Evolutionary conservation across 192 early-diverging fungal species (phyloP).

Genomic region (Backusella mclennaniae): DNA sequence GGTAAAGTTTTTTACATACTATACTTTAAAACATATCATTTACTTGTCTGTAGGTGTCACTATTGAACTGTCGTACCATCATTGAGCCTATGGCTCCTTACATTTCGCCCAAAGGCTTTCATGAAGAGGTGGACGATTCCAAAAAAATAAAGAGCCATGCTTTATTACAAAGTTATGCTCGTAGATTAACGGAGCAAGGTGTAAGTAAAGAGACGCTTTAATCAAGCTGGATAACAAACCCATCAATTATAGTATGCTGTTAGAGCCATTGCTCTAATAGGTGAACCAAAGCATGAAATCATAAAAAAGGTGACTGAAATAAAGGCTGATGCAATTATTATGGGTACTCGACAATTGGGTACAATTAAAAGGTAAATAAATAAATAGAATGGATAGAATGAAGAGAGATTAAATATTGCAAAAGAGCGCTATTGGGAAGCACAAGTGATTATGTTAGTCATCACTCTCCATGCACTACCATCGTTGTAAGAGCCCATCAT

Average conservation of each 20-base stretch:
- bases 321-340: constrained; percentile 51
- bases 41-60: neutral
- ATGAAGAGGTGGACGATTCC: constrained; percentile 21
- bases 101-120: constrained; percentile 18
- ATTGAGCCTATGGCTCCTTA: constrained; percentile 26
- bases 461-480: constrained; percentile 35
- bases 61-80: constrained; percentile 16
- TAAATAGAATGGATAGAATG: neutral
- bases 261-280: constrained; percentile 53
- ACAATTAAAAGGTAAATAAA: constrained; percentile 38
- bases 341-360: constrained; percentile 62
- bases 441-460: constrained; percentile 49
- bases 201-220: neutral
- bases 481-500: constrained; percentile 28
- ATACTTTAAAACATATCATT: neutral
- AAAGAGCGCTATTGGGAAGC: constrained; percentile 44
- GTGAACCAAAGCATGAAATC: constrained; percentile 61
- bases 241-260: constrained; percentile 21
- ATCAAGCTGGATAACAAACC: neutral
- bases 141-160: constrained; percentile 20
- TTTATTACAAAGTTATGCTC: constrained; percentile 19
- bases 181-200: constrained; percentile 6
- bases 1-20: neutral
- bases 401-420: neutral
- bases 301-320: constrained; percentile 53